Conservation (phyloP, 2,329 filamentous ascomycete species). For the Graphilbum sp. region DNA sequence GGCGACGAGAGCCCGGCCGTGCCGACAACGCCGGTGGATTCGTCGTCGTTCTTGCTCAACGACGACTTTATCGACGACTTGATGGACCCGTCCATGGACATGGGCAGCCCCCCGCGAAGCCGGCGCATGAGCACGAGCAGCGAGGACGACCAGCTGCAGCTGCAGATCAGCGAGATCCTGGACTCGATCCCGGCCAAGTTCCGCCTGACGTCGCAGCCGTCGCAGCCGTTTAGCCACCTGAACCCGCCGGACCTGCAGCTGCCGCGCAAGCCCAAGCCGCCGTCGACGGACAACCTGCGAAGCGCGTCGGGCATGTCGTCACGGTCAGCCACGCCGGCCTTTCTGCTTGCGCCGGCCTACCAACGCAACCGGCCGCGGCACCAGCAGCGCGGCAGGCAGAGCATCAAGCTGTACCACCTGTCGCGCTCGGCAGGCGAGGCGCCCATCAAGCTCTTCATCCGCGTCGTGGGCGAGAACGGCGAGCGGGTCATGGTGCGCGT, state of each 20-base stretch:
- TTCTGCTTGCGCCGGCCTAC: slow-evolving; percentile 49
- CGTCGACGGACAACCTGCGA: slow-evolving; percentile 14
- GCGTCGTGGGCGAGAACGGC: slow-evolving; percentile 74
- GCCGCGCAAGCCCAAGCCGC: slow-evolving; percentile 22
- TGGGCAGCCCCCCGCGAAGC: slow-evolving; percentile 9
- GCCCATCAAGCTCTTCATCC: slow-evolving; percentile 88
- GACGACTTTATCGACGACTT: slow-evolving; percentile 13
- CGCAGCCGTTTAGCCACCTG: slow-evolving; percentile 30
- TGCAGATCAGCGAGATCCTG: slow-evolving; percentile 66
- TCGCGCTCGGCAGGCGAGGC: slow-evolving; percentile 68
- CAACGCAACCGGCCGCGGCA: slow-evolving; percentile 29
- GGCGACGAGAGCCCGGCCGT: slow-evolving; percentile 23
- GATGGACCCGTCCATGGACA: slow-evolving; percentile 24
- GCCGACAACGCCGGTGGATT: slow-evolving; percentile 23
- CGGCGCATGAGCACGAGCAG: slow-evolving; percentile 20
- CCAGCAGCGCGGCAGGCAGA: slow-evolving; percentile 37
- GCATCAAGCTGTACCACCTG: slow-evolving; percentile 86
- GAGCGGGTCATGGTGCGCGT: slow-evolving; percentile 97
- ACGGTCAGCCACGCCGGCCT: slow-evolving; percentile 46
- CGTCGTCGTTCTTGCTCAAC: slow-evolving; percentile 21
- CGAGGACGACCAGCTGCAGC: slow-evolving; percentile 54
- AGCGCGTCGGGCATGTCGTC: slow-evolving; percentile 35
- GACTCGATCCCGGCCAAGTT: slow-evolving; percentile 67
- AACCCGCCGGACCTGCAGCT: slow-evolving; percentile 42
- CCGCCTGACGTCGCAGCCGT: slow-evolving; percentile 44